Evolutionary conservation across 2,329 filamentous ascomycete species (phyloP).

Genomic region (Botrytis cinerea): DNA sequence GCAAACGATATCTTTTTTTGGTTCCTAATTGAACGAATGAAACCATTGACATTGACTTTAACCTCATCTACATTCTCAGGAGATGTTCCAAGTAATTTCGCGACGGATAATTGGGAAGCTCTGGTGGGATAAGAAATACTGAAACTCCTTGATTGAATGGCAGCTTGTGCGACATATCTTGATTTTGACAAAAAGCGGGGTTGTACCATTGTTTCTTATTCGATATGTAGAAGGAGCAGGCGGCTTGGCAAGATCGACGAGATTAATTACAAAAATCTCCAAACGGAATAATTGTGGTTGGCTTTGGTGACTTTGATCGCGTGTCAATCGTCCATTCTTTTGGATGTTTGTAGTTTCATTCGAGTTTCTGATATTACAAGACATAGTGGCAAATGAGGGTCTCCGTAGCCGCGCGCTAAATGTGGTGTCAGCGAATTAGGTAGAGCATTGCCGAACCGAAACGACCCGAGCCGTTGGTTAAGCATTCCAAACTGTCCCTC

Average conservation of each 20-base stretch:
- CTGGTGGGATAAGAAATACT: conserved; percentile 7
- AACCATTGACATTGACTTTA: conserved; percentile 70
- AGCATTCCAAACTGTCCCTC: neutral
- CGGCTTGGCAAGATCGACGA: neutral
- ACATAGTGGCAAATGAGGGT: conserved; percentile 2
- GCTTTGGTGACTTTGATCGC: neutral
- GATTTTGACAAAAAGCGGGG: conserved; percentile 19
- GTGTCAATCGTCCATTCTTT: neutral
- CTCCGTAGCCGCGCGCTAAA: conserved; percentile 15
- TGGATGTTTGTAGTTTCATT: neutral
- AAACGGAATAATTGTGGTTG: conserved; percentile 1
- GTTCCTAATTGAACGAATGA: conserved; percentile 79
- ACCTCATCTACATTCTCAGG: conserved; percentile 52
- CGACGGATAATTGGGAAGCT: conserved; percentile 46
- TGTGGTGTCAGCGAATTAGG: neutral
- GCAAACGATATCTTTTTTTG: conserved; percentile 85
- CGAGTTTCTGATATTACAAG: conserved; percentile 8
- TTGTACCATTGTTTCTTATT: conserved; percentile 20
- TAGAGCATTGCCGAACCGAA: conserved; percentile 10
- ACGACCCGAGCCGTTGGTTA: conserved; percentile 18
- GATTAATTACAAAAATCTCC: neutral
- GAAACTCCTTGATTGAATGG: conserved; percentile 2
- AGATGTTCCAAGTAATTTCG: conserved; percentile 57
- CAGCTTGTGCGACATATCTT: conserved; percentile 8
- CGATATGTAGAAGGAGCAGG: neutral